These are phyloP conservation scores for Plasmopara viticola DNA, from an alignment of 352 stramenopile genomes.

Conservation along the genomic window DNA sequence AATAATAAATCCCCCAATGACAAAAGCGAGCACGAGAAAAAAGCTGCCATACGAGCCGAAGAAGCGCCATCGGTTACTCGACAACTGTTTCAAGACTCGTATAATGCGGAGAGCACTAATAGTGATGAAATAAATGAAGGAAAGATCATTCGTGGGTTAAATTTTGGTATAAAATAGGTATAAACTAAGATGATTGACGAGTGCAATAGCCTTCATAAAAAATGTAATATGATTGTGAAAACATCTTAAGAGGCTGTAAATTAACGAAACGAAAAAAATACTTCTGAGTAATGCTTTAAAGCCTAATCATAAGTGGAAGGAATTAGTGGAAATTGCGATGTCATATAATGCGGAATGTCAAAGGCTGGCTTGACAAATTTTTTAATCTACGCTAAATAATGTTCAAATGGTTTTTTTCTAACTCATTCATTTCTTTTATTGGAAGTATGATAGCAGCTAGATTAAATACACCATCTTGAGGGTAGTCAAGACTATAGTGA, in stretches of 20 bases:
- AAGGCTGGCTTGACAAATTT: not conserved
- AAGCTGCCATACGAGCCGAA: not conserved
- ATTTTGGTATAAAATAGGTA: not conserved
- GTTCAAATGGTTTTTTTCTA: not conserved
- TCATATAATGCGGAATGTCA: not conserved
- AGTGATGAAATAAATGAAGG: not conserved
- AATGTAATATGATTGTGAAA: not conserved
- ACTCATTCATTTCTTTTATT: not conserved
- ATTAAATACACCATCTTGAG: not conserved
- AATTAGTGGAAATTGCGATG: not conserved
- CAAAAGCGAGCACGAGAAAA: not conserved
- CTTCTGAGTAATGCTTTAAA: not conserved
- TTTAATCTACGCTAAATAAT: not conserved
- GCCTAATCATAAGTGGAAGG: not conserved
- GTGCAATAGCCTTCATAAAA: not conserved
- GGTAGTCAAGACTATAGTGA: not conserved
- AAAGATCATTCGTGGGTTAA: not conserved
- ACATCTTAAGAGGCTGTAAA: not conserved
- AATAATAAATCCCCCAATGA: not conserved
- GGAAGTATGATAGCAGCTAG: not conserved
- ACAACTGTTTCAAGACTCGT: not conserved
- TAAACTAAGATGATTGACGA: not conserved
- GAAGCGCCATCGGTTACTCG: not conserved
- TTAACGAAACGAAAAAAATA: not conserved
- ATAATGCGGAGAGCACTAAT: not conserved